Base-by-base conservation (phyloP, 306 rosid genomes). In the Leucaena leucocephala region DNA sequence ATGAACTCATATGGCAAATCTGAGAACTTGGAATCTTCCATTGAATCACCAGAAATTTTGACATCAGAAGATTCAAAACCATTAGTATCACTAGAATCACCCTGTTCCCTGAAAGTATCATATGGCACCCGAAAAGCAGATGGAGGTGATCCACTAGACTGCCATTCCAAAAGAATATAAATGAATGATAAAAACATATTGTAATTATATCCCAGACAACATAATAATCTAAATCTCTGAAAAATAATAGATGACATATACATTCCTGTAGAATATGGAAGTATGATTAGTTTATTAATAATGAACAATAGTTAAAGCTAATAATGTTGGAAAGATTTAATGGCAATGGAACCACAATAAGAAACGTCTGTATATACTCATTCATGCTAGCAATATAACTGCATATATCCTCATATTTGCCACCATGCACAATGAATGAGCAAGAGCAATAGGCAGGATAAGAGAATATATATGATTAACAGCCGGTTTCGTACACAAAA, bases 61-160 rank as follows among this genome's bases (percentile, higher is more conserved):
- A 71, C 52, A 39, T 72, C 92, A 79, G 82, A 68, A 4, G 76
- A 69, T 77, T 80, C 86, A 68, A 83, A 81, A 84, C 79, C 71
- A 33, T 84, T 86, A 54, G 72, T 74, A 76, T 52, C 82, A 59
- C 82, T 43, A 82, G 75, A 81, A 76, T 59, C 88, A 72, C 73
- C 72, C 70, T 80, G 91, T 85, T 83, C 84, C 84, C 81, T 82
- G 90, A 92, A 95, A 87, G 98, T 87, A 80, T 92, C 85, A 72
- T 92, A 92, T 0, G 97, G 97, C 77, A 92, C 85, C 79, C 70
- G 86, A 86, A 92, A 94, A 72, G 98, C 93, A 80, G 97, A 94
- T 74, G 97, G 98, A 86, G 98, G 97, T 80, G 93, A 92, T 78
- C 98, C 98, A 86, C 93, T 89, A 66, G 94, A 91, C 98, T 94